These are phyloP conservation scores for Bimuria novae-zelandiae DNA, from an alignment of 2,329 filamentous ascomycete genomes.

Conservation along the genomic window DNA sequence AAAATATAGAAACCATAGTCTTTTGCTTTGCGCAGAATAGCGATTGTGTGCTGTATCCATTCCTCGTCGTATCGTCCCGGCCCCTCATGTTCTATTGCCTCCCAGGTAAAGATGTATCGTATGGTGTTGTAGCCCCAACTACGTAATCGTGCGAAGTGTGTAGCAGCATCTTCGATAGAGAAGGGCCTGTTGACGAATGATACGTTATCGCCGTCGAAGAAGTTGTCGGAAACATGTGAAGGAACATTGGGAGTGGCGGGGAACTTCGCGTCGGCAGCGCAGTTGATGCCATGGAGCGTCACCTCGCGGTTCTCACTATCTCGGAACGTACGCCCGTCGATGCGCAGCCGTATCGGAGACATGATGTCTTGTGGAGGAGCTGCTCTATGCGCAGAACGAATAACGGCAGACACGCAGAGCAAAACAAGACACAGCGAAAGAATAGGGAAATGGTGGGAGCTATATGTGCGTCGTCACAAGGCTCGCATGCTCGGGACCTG, in stretches of 20 bases:
- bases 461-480: constrained; percentile 4
- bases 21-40: constrained; percentile 80
- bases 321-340: constrained; percentile 84
- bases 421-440: constrained; percentile 1
- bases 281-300: constrained; percentile 89
- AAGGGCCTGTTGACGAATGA: constrained; percentile 90
- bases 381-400: constrained; percentile 1
- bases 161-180: constrained; percentile 76
- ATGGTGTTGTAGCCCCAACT: constrained; percentile 96
- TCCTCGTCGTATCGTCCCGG: constrained; percentile 92
- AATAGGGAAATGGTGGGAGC: constrained; percentile 1
- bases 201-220: constrained; percentile 92
- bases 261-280: constrained; percentile 87
- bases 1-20: constrained; percentile 94
- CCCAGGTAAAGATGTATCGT: constrained; percentile 97
- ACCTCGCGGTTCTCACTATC: constrained; percentile 83
- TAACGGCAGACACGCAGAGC: not conserved
- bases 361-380: constrained; percentile 52
- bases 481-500: not conserved
- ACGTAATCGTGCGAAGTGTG: constrained; percentile 83
- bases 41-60: constrained; percentile 90
- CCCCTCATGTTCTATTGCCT: constrained; percentile 92
- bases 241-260: constrained; percentile 80
- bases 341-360: constrained; percentile 75
- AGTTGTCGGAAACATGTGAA: constrained; percentile 75